A percentile compares a stretch with the other conserved stretches of the same genome.
Evolutionary conservation across 2,329 filamentous ascomycete genomes (phyloP).

Genomic region (Cladophialophora exuberans): DNA sequence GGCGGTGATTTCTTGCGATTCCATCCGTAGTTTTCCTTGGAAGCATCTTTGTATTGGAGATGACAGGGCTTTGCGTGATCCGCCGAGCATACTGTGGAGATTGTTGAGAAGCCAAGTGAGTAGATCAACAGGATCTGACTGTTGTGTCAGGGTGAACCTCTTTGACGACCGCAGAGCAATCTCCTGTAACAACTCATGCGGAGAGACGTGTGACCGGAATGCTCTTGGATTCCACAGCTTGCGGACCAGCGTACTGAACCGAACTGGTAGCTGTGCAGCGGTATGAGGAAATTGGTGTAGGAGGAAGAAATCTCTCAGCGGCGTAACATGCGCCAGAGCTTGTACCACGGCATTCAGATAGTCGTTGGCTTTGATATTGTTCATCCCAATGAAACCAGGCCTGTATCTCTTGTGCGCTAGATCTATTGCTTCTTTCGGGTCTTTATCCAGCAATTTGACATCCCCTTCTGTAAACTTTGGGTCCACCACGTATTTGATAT

Average conservation of each 20-base stretch:
- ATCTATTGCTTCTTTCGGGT: conserved; percentile 67
- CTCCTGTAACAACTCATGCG: conserved; percentile 95
- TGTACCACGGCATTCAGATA: conserved; percentile 97
- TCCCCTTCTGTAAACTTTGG: conserved; percentile 81
- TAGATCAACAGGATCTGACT: conserved; percentile 96
- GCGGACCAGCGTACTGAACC: conserved; percentile 85
- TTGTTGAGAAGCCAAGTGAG: conserved; percentile 97
- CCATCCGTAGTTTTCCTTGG: conserved; percentile 87
- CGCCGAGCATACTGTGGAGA: conserved; percentile 86
- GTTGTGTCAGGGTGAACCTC: conserved; percentile 84
- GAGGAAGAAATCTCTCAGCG: conserved; percentile 88
- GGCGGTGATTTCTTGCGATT: conserved; percentile 91
- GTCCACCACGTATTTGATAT: conserved; percentile 97
- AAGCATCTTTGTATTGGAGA: conserved; percentile 92
- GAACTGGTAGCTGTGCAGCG: conserved; percentile 77
- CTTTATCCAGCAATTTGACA: conserved; percentile 76
- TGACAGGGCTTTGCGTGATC: conserved; percentile 81
- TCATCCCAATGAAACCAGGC: conserved; percentile 94
- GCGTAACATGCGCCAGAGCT: conserved; percentile 84
- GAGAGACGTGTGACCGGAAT: conserved; percentile 95
- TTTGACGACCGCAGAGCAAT: conserved; percentile 88
- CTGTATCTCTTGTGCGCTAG: conserved; percentile 82
- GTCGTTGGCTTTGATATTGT: conserved; percentile 99
- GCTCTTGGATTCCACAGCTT: conserved; percentile 98
- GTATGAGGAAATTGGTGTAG: conserved; percentile 75